Base-by-base conservation (phyloP, 75 land plant genomes). In the Picea glauca region DNA sequence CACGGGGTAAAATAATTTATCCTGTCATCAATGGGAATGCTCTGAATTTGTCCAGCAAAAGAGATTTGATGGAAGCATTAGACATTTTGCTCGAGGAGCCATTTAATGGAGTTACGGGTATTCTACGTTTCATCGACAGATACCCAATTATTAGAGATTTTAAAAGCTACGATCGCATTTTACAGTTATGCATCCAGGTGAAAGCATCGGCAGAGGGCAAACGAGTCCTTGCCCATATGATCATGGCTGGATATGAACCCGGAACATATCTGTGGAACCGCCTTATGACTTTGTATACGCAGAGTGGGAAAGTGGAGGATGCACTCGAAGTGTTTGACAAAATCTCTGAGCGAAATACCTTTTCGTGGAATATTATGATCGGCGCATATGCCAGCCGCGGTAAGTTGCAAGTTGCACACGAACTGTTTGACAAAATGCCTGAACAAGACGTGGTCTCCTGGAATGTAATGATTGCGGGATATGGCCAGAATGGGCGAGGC, bases 261-360 rank as follows among this genome's bases (percentile, higher is more conserved):
- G 88, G 87, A 3, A 84, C 82, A 20, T 80, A 83, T 30, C 78
- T 91, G 15, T 78, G 50, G 21, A 91, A 86, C 63, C 65, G 80
- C 31, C 80, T 91, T 77, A 61, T 89, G 17, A 75, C 60, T 12
- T 15, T 67, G 15, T 91, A 91, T 66, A 61, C 78, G 0, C 83
- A 80, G 30, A 76, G 84, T 9, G 78, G 72, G 1, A 31, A 77
- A 13, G 33, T 84, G 11, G 30, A 11, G 3, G 80, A 89, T 46
- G 91, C 93, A 13, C 85, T 87, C 70, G 31, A 77, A 21, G 62
- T 84, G 82, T 91, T 91, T 84, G 91, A 89, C 67, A 77, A 78
- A 75, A 89, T 91, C 5, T 82, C 83, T 21, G 76, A 85, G 50
- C 87, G 85, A 75, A 85, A 89, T 80, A 5, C 79, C 35, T 66